These are phyloP conservation scores for Mortierella sp. DNA, from an alignment of 371 early-diverging fungal genomes.

Conservation along the genomic window DNA sequence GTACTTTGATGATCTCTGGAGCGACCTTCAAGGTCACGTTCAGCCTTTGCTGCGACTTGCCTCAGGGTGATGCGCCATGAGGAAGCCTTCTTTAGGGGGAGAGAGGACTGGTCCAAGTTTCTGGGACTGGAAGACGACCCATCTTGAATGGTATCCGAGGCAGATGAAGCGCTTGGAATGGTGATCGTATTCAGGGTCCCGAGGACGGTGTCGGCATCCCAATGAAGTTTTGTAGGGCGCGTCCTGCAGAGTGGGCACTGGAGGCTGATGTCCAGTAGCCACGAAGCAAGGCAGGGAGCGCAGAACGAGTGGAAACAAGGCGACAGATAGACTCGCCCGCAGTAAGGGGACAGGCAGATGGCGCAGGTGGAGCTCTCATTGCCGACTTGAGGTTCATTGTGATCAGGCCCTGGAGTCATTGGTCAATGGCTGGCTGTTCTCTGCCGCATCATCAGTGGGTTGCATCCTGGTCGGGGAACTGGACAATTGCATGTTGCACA, in stretches of 20 bases:
- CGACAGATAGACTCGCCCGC: constrained; percentile 61
- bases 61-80: constrained; percentile 1
- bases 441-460: too few relatives aligned
- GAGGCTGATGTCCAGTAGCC: constrained; percentile 62
- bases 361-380: constrained; percentile 51
- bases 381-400: too few relatives aligned
- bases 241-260: constrained; percentile 70
- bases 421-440: too few relatives aligned
- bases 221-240: constrained; percentile 27
- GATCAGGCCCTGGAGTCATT: too few relatives aligned
- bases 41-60: neutral
- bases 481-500: too few relatives aligned
- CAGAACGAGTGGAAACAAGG: constrained; percentile 76
- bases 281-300: constrained; percentile 66
- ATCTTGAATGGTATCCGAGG: neutral
- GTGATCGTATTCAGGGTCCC: constrained; percentile 36
- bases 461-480: too few relatives aligned
- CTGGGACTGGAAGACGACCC: too few relatives aligned
- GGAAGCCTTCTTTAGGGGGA: too few relatives aligned
- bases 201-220: constrained; percentile 40
- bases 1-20: neutral
- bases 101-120: too few relatives aligned
- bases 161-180: neutral
- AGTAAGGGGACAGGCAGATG: constrained; percentile 64
- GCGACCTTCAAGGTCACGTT: too few relatives aligned